phyloP scores from a whole-genome alignment of 2,329 filamentous ascomycete species.

The Piedraia hortae region DNA sequence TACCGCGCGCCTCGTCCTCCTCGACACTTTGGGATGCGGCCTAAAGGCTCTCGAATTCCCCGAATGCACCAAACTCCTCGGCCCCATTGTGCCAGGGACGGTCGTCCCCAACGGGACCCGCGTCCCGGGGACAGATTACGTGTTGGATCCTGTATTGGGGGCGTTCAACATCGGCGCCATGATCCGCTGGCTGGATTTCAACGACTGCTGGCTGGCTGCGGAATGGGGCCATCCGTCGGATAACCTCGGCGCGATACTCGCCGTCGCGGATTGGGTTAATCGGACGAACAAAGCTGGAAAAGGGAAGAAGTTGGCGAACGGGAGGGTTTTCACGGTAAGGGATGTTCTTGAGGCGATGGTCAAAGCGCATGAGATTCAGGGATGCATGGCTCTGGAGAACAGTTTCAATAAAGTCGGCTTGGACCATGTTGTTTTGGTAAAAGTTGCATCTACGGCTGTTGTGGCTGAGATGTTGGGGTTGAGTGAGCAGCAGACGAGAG shows the following conservation, averaged over 20 bases:
- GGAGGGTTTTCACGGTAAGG: conserved; percentile 62
- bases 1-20: conserved; percentile 84
- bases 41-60: conserved; percentile 87
- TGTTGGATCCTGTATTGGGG: conserved; percentile 81
- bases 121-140: conserved; percentile 75
- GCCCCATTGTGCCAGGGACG: conserved; percentile 73
- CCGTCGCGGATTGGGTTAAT: conserved; percentile 91
- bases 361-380: conserved; percentile 98
- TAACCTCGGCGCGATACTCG: conserved; percentile 89
- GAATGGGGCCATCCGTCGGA: conserved; percentile 98
- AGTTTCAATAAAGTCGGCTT: conserved; percentile 96
- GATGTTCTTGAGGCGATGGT: conserved; percentile 84
- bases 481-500: conserved; percentile 68
- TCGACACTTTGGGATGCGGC: conserved; percentile 90
- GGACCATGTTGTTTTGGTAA: conserved; percentile 93
- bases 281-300: conserved; percentile 62
- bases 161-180: conserved; percentile 98
- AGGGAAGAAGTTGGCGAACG: conserved; percentile 34
- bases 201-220: conserved; percentile 96
- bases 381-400: conserved; percentile 86
- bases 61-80: conserved; percentile 84
- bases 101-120: conserved; percentile 73
- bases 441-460: conserved; percentile 83
- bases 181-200: conserved; percentile 99
- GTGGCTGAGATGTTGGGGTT: conserved; percentile 88